Evolutionary conservation across 495 filamentous ascomycete genomes (phyloP).

Genomic region (Bryoglossum gracile): DNA sequence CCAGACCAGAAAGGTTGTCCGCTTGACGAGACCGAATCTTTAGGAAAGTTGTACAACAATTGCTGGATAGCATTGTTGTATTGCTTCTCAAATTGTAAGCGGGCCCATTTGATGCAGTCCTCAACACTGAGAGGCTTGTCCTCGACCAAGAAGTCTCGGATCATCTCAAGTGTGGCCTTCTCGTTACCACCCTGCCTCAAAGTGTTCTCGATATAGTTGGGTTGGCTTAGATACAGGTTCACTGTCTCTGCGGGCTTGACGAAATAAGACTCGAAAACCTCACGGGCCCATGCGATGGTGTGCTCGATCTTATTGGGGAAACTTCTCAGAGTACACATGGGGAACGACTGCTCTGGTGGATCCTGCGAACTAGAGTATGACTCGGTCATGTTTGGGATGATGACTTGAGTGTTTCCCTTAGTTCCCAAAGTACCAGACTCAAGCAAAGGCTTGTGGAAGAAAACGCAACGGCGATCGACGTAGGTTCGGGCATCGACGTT

Average conservation of each 20-base stretch:
- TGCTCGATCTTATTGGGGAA: slow-evolving; percentile 99
- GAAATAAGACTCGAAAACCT: slow-evolving; percentile 90
- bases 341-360: slow-evolving; percentile 96
- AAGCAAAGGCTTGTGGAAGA: slow-evolving; percentile 94
- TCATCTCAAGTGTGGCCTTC: slow-evolving; percentile 86
- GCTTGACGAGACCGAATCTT: slow-evolving; percentile 78
- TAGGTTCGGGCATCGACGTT: slow-evolving; percentile 98
- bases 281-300: slow-evolving; percentile 96
- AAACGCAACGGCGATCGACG: slow-evolving; percentile 94
- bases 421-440: slow-evolving; percentile 97
- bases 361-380: slow-evolving; percentile 98
- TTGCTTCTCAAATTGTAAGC: slow-evolving; percentile 89
- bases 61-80: slow-evolving; percentile 98
- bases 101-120: slow-evolving; percentile 92
- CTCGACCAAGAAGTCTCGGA: slow-evolving; percentile 84
- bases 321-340: slow-evolving; percentile 94
- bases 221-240: slow-evolving; percentile 87
- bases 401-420: slow-evolving; percentile 96
- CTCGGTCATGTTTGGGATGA: slow-evolving; percentile 85
- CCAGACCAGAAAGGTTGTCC: slow-evolving; percentile 97
- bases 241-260: slow-evolving; percentile 90
- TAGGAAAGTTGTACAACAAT: slow-evolving; percentile 94
- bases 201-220: slow-evolving; percentile 83
- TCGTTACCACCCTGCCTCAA: slow-evolving; percentile 94
- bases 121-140: slow-evolving; percentile 90